phyloP scores from a whole-genome alignment of 352 stramenopile genomes.

The Globisporangium cederbergense region DNA sequence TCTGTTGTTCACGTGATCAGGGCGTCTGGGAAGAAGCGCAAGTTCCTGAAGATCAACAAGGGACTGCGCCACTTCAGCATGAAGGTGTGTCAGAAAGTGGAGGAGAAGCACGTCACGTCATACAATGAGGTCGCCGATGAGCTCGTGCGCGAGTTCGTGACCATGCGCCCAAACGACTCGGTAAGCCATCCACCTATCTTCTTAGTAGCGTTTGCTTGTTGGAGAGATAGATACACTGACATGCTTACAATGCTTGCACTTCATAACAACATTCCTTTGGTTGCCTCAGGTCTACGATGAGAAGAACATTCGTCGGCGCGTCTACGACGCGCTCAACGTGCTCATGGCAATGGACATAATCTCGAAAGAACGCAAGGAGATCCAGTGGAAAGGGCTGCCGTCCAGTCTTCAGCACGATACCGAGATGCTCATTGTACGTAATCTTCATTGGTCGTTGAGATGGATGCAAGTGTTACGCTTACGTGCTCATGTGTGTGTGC shows the following conservation, averaged over 20 bases:
- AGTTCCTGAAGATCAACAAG: constrained; percentile 88
- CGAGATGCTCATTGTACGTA: constrained; percentile 73
- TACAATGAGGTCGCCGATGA: constrained; percentile 96
- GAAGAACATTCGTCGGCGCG: constrained; percentile 95
- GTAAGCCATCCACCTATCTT: constrained; percentile 20
- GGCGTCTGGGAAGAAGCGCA: constrained; percentile 68
- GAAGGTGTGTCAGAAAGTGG: constrained; percentile 96
- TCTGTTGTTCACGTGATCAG: constrained; percentile 18
- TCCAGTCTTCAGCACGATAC: constrained; percentile 85
- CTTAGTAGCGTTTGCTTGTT: not conserved
- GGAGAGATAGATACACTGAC: not conserved
- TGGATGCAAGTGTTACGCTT: not conserved
- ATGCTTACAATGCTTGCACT: not conserved
- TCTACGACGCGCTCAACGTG: constrained; percentile 97
- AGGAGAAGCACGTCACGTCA: constrained; percentile 93
- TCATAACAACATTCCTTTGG: not conserved
- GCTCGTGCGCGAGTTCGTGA: constrained; percentile 88
- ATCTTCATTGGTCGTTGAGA: not conserved
- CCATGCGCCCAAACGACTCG: constrained; percentile 77
- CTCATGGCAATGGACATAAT: constrained; percentile 99
- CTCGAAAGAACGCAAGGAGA: constrained; percentile 95
- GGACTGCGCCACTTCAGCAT: constrained; percentile 94
- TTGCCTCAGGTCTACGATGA: constrained; percentile 82
- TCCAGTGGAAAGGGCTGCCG: constrained; percentile 80
- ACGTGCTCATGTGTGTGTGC: not conserved